Base-by-base conservation (phyloP, 2,329 filamentous ascomycete genomes). In the Nemania diffusa region DNA sequence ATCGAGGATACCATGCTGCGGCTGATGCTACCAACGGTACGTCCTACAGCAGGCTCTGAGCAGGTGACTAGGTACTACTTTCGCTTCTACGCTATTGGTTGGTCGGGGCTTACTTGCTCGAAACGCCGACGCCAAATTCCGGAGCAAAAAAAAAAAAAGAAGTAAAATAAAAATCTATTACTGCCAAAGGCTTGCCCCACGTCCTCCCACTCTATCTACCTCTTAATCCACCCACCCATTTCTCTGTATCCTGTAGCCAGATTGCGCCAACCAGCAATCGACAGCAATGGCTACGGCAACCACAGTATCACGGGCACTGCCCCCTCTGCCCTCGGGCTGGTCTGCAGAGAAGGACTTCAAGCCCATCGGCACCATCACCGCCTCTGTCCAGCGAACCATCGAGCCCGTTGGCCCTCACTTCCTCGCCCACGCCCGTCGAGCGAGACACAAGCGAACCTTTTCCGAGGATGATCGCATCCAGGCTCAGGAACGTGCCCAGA, bases 391-490 rank as follows among this genome's bases (percentile, higher is more conserved):
- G 84, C 91, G 96, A 78, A 95, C 92, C 79, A 90, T 99, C 76
- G 96, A 98, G 85, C 94, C 96, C 62, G 93, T 98, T 74, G 96
- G 96, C 74, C 95, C 96, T 81, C 93, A 97, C 85, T 99, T 97
- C 86, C 90, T 99, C 73, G 96, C 96, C 74, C 94, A 98, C 82
- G 96, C 96, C 76, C 94, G 96, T 79, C 92, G 96, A 82, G 93
- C 94, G 82, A 92, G 94, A 72, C 94, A 98, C 84, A 93, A 97
- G 85, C 94, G 96, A 78, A 99, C 96, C 58, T 99, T 99, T 84
- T 97, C 93, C 77, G 95, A 99, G 84, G 96, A 99, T 82, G 96
- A 99, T 81, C 92, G 94, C 73, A 97, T 99, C 79, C 93, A 97
- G 84, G 96, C 96, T 56, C 92, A 97, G 82, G 90, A 97, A 81